Base-by-base conservation (phyloP, 176 grass and related monocot species). In the Pontederia paniculata region DNA sequence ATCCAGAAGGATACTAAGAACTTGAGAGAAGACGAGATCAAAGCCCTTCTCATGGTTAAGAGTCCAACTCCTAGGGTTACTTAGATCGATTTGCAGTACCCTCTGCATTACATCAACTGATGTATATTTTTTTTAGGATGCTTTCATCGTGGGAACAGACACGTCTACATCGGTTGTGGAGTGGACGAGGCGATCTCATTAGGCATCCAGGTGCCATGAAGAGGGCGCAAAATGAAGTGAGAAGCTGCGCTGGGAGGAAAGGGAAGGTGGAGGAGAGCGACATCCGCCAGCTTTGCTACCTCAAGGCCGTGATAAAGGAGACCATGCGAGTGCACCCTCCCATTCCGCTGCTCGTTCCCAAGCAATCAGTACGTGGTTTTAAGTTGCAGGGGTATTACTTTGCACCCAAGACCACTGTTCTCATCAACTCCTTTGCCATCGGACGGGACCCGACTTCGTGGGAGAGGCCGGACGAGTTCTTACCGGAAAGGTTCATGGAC, bases 131-230 rank as follows among this genome's bases (percentile, higher is more conserved):
- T 37, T 37, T 37, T 37, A 37, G 28, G 28, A 37, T 6, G 28
- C 7, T 37, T 37, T 37, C 1, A 0, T 37, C 28, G 28, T 6
- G 28, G 28, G 28, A 3, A 37, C 28, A 6, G 28, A 37, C 28
- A 37, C 28, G 28, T 37, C 28, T 37, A 37, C 28, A 0, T 37
- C 28, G 28, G 7, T 6, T 3, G 28, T 37, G 28, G 28, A 37
- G 28, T 37, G 28, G 28, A 6, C 28, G 28, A 37, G 4, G 28
- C 0, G 78, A 81, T 43, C 60, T 76, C 44, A 48, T 71, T n/a
- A 48, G 43, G 9, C 63, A 37, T 37, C 28, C 28, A 37, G 28
- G 7, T 2, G 28, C 28, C 1, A 37, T 37, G 28, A 37, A 37
- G 28, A 37, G 4, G 28, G 28, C 28, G 28, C 28, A 37, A 37